Evolutionary conservation across 83 land plant genomes (phyloP), one percentile per base, ranked within the genome.

Genomic region (Thuja plicata): DNA sequence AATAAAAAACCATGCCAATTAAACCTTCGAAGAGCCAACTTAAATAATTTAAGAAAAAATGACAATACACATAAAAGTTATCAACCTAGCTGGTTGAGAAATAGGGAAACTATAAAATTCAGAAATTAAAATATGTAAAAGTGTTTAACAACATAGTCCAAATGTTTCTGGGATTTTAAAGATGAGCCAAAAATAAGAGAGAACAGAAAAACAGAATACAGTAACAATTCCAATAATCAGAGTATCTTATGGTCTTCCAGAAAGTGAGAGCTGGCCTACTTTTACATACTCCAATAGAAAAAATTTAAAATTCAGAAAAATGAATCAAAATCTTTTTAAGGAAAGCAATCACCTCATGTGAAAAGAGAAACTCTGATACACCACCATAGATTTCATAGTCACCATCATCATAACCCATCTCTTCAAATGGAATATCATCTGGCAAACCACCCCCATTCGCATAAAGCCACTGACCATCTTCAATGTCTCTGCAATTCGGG

Each of bases 401-500:
- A 34, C 84, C 87, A 43, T 74, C 78, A 13, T 88, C 90, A 84
- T 89, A 88, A 76, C 80, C 30, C 41, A 88, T 34, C 17, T 88
- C 89, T 54, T 81, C 85, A 84, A 90, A 82, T 46, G 85, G 77
- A 57, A 88, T 79, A 35, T 90, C 91, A 73, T 90, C 91, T 35
- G 89, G 91, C 32, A 17, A 55, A 38, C 46, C 15, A 71, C 88
- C 76, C 24, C 92, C 92, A 89, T 70, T 86, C 12, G 90, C 91
- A 86, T 85, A 91, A 17, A 74, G 85, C 92, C 92, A 91, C 54
- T 80, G 88, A 5, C 92, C 92, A 43, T 89, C 91, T 83, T 91
- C 92, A 46, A 91, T 88, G 35, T 86, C 88, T 24, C 90, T 77
- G 83, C 92, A 89, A 79, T 91, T 91, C 24, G 92, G 92, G 88